Base-by-base conservation (phyloP, 345 rosid species). In the Brassica incana region DNA sequence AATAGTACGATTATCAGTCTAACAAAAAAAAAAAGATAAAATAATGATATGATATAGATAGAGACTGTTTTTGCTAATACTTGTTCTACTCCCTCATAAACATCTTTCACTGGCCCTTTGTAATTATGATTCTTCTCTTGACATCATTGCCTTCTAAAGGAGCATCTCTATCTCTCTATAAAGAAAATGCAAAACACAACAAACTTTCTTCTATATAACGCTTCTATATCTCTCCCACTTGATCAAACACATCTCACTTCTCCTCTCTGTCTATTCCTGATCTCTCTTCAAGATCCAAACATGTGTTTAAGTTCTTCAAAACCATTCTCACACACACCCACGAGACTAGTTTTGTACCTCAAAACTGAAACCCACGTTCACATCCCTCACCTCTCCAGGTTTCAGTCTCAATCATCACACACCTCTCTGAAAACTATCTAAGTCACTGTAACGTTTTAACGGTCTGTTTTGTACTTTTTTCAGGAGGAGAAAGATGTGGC, bases 101-200 rank as follows among this genome's bases (percentile, higher is more conserved):
- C 86, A 86, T 25, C 32, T 84, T 68, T 75, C 77, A 77, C 83
- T 81, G 80, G 78, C 86, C 88, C 70, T 77, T 77, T 61, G 95
- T 86, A 91, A 93, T 90, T 79, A 90, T 89, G 96, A 86, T 74
- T 83, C 86, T 84, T 81, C 78, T 32, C 64, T 80, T 11, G 72
- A 82, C 90, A 90, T 89, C 91, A 89, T 89, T 88, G 72, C 90
- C 60, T 82, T 83, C 81, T 77, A 76, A 86, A 89, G 81, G 45
- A 80, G 54, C 11, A 77, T 81, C 78, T 77, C 82, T 83, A 73
- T 36, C 80, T 76, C 83, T 65, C 60, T 65, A 29, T 29, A 35
- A 35, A 35, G 67, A 65, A 81, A 59, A 79, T 50, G 43, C 61
- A 82, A 45, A 54, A 54, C 61, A 54, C 56, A 63, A 75, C 80